Evolutionary conservation across 768 basidiomycete species (phyloP).

Genomic region (Melanogaster broomeanus): DNA sequence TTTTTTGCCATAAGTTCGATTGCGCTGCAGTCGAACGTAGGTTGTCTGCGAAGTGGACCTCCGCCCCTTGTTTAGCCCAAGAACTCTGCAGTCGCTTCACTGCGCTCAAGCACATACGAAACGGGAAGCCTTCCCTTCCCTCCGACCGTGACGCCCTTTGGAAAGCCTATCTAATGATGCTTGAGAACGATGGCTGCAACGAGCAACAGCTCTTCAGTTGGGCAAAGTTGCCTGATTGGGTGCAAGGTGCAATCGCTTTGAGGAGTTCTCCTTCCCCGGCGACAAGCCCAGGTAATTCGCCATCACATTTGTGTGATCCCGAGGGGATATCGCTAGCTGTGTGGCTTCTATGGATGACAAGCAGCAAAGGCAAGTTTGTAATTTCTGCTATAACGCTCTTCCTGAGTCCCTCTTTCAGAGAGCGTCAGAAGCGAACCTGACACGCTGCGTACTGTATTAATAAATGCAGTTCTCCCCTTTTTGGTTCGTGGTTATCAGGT

Average conservation of each 20-base stretch:
- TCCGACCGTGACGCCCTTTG: slow-evolving; percentile 47
- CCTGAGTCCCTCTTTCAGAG: slow-evolving; percentile 29
- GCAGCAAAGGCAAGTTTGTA: slow-evolving; percentile 35
- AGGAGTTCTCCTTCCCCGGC: slow-evolving; percentile 9
- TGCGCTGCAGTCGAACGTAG: slow-evolving; percentile 40
- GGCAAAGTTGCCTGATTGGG: slow-evolving; percentile 37
- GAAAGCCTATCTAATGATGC: slow-evolving; percentile 54
- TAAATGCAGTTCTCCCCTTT: slow-evolving; percentile 39
- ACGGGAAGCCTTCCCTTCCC: slow-evolving; percentile 9
- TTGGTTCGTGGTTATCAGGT: slow-evolving; percentile 45
- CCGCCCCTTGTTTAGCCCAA: slow-evolving; percentile 36
- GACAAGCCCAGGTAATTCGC: not conserved
- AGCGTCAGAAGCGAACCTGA: slow-evolving; percentile 32
- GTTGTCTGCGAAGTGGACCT: slow-evolving; percentile 38
- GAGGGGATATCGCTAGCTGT: slow-evolving; percentile 40
- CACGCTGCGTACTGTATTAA: slow-evolving; percentile 25
- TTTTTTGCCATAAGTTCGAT: slow-evolving; percentile 50
- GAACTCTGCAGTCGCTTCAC: slow-evolving; percentile 47
- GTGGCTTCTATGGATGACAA: slow-evolving; percentile 52
- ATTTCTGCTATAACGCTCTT: not conserved
- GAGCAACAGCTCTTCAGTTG: slow-evolving; percentile 43
- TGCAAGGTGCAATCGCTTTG: slow-evolving; percentile 14
- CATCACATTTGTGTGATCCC: slow-evolving; percentile 30
- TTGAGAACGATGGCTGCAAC: slow-evolving; percentile 53
- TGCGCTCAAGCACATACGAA: slow-evolving; percentile 44